Percentiles rank a stretch among this genome's conserved stretches.
Evolutionary conservation across 805 yeast genomes (phyloP).

Genomic region (Spathaspora hagerdaliae): DNA sequence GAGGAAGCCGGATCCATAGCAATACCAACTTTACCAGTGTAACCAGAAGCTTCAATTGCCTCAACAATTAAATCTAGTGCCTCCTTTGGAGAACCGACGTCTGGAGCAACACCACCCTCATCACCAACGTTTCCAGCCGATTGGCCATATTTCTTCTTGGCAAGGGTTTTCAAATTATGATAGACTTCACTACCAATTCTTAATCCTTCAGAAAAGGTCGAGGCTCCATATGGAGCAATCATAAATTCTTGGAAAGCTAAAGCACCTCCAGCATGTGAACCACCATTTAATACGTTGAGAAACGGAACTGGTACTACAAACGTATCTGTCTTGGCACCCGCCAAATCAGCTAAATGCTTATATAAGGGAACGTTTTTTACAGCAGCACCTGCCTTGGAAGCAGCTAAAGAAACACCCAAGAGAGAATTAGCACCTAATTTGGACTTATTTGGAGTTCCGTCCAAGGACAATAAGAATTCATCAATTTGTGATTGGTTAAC

Average conservation of each 20-base stretch:
- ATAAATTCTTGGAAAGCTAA: slow-evolving; percentile 99
- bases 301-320: slow-evolving; percentile 97
- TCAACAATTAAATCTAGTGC: slow-evolving; percentile 90
- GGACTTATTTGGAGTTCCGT: slow-evolving; percentile 96
- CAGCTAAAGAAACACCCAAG: slow-evolving; percentile 96
- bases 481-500: slow-evolving; percentile 84
- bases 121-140: slow-evolving; percentile 99
- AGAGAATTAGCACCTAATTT: slow-evolving; percentile 98
- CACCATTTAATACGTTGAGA: slow-evolving; percentile 99
- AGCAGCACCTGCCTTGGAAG: slow-evolving; percentile 97
- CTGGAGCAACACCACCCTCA: slow-evolving; percentile 99
- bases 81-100: slow-evolving; percentile 91
- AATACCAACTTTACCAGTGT: slow-evolving; percentile 86
- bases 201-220: slow-evolving; percentile 89
- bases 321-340: slow-evolving; percentile 71
- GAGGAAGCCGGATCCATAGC: slow-evolving; percentile 97
- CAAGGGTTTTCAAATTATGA: slow-evolving; percentile 89
- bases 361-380: slow-evolving; percentile 91
- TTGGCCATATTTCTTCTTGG: slow-evolving; percentile 94
- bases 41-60: slow-evolving; percentile 92
- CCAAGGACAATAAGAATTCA: slow-evolving; percentile 78
- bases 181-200: slow-evolving; percentile 97
- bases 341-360: slow-evolving; percentile 79
- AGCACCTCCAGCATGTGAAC: slow-evolving; percentile 99
- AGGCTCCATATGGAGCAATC: slow-evolving; percentile 95